Conservation (phyloP, 2,329 filamentous ascomycete genomes). For the Nemania sp. region DNA sequence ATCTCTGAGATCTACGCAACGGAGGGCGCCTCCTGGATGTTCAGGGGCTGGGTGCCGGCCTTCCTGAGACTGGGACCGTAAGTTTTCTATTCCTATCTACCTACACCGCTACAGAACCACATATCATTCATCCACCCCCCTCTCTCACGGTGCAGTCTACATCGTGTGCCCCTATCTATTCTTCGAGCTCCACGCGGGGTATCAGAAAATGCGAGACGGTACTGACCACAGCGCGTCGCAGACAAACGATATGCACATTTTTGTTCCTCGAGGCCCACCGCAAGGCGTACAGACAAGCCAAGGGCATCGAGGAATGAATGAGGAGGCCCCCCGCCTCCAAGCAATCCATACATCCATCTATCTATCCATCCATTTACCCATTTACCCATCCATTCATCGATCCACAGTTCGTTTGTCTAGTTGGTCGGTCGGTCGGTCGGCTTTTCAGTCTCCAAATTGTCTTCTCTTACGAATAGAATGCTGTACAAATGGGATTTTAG, state of each 20-base stretch:
- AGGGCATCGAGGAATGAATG: slow-evolving; percentile 47
- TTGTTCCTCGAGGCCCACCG: slow-evolving; percentile 87
- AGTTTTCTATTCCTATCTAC: slow-evolving; percentile 39
- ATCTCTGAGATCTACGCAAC: slow-evolving; percentile 69
- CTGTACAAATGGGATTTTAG: too few species aligned
- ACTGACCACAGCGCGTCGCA: slow-evolving; percentile 34
- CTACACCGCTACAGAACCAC: too few species aligned
- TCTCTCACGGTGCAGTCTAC: not conserved
- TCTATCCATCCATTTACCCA: too few species aligned
- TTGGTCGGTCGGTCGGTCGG: slow-evolving; percentile 1
- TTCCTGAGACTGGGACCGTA: slow-evolving; percentile 68
- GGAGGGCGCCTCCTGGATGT: slow-evolving; percentile 82
- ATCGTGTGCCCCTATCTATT: not conserved
- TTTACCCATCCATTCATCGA: slow-evolving; percentile 9
- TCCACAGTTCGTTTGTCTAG: too few species aligned
- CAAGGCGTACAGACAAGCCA: slow-evolving; percentile 68
- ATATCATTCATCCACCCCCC: too few species aligned
- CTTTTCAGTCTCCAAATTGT: too few species aligned
- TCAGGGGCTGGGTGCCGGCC: slow-evolving; percentile 86
- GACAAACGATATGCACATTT: slow-evolving; percentile 85
- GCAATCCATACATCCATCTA: too few species aligned
- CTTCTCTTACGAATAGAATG: too few species aligned
- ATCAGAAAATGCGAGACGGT: not conserved
- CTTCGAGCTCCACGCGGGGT: too few species aligned
- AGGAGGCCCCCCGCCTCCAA: not conserved